Evolutionary conservation across 2,329 filamentous ascomycete genomes (phyloP).

Genomic region (Alternaria burnsii): DNA sequence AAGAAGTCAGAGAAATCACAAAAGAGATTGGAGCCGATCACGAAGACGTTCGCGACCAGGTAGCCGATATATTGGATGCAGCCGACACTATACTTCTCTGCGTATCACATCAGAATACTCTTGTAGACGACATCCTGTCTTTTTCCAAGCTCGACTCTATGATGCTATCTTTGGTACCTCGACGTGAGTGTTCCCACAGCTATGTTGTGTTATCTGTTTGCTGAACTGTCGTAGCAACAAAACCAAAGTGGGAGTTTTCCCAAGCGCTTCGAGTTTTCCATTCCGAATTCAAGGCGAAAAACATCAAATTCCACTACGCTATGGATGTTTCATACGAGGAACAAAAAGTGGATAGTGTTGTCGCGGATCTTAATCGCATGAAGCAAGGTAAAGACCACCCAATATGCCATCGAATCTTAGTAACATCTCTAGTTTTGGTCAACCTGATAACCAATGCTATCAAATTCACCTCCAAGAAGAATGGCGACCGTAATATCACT

Average conservation of each 20-base stretch:
- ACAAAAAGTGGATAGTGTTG: constrained; percentile 49
- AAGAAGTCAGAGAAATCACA: constrained; percentile 52
- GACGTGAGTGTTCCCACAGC: constrained; percentile 28
- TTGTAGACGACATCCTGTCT: constrained; percentile 59
- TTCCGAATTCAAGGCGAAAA: constrained; percentile 50
- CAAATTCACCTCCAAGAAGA: constrained; percentile 56
- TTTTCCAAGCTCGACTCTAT: constrained; percentile 59
- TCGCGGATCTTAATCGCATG: constrained; percentile 50
- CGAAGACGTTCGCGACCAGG: constrained; percentile 26
- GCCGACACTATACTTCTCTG: constrained; percentile 55
- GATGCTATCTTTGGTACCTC: constrained; percentile 52
- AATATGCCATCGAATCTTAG: background rate
- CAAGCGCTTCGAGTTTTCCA: constrained; percentile 52
- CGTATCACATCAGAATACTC: constrained; percentile 55
- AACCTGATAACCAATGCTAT: constrained; percentile 58
- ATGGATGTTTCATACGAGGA: constrained; percentile 55
- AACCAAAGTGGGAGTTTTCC: constrained; percentile 51
- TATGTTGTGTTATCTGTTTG: background rate
- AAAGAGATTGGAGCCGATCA: constrained; percentile 31
- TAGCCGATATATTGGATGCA: constrained; percentile 46
- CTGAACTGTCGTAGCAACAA: constrained; percentile 33
- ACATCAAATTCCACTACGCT: constrained; percentile 50
- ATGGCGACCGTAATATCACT: constrained; percentile 50
- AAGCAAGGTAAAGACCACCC: constrained; percentile 39
- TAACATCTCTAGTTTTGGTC: constrained; percentile 47